Percentiles rank a stretch among this genome's conserved stretches.
Evolutionary conservation across 257 asterid species (phyloP).

Genomic region (Solanum arcanum): DNA sequence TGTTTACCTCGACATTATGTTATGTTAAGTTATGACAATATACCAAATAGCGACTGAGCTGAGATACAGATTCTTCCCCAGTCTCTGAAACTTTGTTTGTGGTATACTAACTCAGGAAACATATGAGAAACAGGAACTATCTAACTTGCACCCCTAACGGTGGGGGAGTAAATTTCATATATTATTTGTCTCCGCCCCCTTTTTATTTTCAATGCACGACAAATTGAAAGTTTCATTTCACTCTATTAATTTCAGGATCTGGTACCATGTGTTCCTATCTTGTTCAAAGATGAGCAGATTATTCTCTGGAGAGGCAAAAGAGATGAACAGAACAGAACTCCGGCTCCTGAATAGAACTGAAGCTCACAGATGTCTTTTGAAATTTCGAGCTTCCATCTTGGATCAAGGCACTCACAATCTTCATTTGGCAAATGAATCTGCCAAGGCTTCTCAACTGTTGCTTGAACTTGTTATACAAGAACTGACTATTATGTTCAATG

Average conservation of each 20-base stretch:
- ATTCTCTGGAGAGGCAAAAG: conserved; percentile 64
- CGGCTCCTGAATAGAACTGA: not conserved
- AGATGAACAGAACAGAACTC: conserved; percentile 8
- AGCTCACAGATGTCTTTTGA: not conserved
- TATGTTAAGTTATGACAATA: not conserved
- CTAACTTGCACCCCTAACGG: not conserved
- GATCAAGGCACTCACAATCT: not conserved
- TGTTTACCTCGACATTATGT: not conserved
- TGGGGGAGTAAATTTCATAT: not conserved
- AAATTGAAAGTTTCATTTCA: not conserved
- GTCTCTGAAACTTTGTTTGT: not conserved
- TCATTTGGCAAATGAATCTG: not conserved
- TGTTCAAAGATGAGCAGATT: conserved; percentile 77
- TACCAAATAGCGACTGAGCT: not conserved
- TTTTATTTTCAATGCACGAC: not conserved
- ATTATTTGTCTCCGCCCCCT: not conserved
- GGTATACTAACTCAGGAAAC: not conserved
- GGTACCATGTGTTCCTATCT: conserved; percentile 79
- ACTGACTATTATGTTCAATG: not conserved
- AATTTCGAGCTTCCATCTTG: not conserved
- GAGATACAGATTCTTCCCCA: not conserved
- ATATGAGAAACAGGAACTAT: not conserved
- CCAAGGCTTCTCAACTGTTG: not conserved
- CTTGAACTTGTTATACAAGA: not conserved
- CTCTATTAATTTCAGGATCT: conserved; percentile 43